A percentile compares a stretch with the other conserved stretches of the same genome.
Evolutionary conservation across 257 asterid species (phyloP).

Genomic region (Schizonepeta tenuifolia): DNA sequence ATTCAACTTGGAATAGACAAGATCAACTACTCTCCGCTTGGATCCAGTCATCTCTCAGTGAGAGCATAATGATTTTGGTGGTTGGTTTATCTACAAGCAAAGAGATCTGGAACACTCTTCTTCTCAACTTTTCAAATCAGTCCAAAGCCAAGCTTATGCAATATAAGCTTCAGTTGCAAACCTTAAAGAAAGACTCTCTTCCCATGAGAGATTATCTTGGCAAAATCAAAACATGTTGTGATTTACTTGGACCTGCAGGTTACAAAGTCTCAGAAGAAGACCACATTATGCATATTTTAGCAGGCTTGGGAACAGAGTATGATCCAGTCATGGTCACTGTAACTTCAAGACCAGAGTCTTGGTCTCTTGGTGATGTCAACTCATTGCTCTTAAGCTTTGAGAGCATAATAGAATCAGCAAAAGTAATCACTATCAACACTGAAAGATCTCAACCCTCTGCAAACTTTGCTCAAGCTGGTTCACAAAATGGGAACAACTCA

Average conservation of each 20-base stretch:
- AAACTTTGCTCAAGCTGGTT: not conserved
- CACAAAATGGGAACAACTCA: no score
- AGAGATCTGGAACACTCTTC: not conserved
- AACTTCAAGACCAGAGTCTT: not conserved
- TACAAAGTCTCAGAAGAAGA: no score
- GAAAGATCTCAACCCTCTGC: not conserved
- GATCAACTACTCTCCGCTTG: not conserved
- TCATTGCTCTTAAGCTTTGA: not conserved
- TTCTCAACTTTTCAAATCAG: not conserved
- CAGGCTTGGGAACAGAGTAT: not conserved
- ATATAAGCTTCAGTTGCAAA: not conserved
- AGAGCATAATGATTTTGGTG: not conserved
- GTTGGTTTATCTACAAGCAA: not conserved
- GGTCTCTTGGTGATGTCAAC: not conserved
- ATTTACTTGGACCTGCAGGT: not conserved
- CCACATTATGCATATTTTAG: no score
- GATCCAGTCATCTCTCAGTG: not conserved
- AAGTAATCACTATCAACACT: no score
- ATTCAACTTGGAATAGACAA: not conserved
- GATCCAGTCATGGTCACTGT: not conserved
- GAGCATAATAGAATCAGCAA: not conserved
- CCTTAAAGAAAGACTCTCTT: not conserved
- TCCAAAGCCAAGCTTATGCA: not conserved
- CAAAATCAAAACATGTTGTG: not conserved
- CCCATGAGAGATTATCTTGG: not conserved